These are phyloP conservation scores for Coffea humblotiana DNA, from an alignment of 305 asterid genomes.

Conservation along the genomic window DNA sequence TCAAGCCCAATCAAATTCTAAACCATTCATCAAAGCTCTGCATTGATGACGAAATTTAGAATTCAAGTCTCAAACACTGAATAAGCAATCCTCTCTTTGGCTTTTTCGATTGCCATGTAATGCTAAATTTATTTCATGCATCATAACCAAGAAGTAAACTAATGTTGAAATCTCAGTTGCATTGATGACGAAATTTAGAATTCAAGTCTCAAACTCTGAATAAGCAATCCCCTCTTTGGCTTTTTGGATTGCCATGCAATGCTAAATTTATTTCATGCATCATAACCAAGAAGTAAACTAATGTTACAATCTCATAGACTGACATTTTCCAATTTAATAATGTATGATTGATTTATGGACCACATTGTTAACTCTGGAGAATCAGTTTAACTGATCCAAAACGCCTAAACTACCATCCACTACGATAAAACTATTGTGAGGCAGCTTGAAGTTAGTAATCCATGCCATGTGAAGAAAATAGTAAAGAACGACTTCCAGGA, in stretches of 20 bases:
- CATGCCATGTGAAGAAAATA: slow-evolving; percentile 15
- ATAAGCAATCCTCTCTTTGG: background rate
- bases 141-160: background rate
- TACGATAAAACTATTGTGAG: background rate
- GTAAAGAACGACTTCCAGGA: slow-evolving; percentile 9
- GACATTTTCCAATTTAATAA: background rate
- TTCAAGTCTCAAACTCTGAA: background rate
- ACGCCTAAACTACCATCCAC: no score
- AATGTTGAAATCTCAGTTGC: background rate
- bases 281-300: background rate
- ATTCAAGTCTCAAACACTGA: background rate
- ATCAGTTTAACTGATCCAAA: background rate
- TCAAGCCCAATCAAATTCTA: background rate
- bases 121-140: background rate
- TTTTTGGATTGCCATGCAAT: background rate
- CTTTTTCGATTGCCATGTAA: background rate
- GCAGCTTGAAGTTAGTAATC: slow-evolving; percentile 9
- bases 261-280: background rate
- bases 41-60: no score
- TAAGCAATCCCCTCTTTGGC: background rate
- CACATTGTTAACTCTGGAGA: background rate
- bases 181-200: no score
- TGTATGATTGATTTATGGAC: background rate
- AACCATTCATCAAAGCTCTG: background rate
- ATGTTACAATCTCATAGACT: background rate